Base-by-base conservation (phyloP, 192 early-diverging fungal species). In the Coemansia reversa region DNA sequence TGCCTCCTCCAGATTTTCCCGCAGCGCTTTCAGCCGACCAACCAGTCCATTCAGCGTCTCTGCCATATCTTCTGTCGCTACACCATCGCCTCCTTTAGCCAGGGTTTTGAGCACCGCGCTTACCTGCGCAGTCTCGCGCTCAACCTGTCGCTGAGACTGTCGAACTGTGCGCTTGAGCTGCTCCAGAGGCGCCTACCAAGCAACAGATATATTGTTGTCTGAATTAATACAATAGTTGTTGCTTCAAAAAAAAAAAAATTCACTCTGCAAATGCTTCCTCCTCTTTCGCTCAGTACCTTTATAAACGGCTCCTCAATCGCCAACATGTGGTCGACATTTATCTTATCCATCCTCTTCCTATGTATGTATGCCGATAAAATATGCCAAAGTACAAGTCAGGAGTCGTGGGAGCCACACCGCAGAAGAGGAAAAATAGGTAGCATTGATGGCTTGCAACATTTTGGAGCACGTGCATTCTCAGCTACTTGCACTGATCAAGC, bases 251-350 rank as follows among this genome's bases (percentile, higher is more conserved):
- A n/a, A n/a, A n/a, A n/a, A n/a, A n/a, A 45, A 16, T 45, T 5
- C 39, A 16, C 12, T 16, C 16, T 45, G 12, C 1, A 3, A 16
- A 45, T 11, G 3, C 1, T 14, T n/a, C 8, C 55, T 1, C 11
- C 3, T 35, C 20, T 19, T 28, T 32, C 55, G 63, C 29, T 30
- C 25, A 64, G 49, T 81, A 91, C 96, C 88, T 94, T 95, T 51
- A 99, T 84, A 59, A 99, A 90, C 1, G 95, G 88, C 73, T 96
- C 91, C 80, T 99, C 97, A 32, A 99, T 85, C 30, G 85, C 88
- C 52, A 99, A 81, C 64, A 96, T 83, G n/a, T 91, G 86, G 49
- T 92, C 89, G 60, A 83, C 83, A 55, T 88, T 89, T 61, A 89
- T 71, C 67, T 84, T 88, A 69, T 89, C 88, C 88, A 89, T 91